phyloP scores from a whole-genome alignment of 2,329 filamentous ascomycete species.

The Ciborinia camelliae region DNA sequence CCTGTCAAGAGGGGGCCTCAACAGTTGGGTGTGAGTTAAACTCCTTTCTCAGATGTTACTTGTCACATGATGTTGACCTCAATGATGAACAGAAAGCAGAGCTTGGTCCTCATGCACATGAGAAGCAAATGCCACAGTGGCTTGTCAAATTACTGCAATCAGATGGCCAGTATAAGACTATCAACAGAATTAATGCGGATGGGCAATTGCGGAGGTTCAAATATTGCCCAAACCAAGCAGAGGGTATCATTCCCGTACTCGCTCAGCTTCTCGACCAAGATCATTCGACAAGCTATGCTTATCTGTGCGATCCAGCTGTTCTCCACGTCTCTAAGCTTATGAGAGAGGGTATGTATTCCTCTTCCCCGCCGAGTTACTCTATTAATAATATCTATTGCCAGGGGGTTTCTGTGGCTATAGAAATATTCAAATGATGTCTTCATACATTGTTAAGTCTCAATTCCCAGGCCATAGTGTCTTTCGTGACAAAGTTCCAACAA shows the following conservation, averaged over 20 bases:
- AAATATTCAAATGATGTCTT: constrained; percentile 88
- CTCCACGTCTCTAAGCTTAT: constrained; percentile 78
- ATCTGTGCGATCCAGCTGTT: constrained; percentile 72
- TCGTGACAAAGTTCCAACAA: constrained; percentile 60
- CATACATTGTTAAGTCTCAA: constrained; percentile 64
- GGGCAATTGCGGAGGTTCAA: constrained; percentile 44
- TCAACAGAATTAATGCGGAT: constrained; percentile 47
- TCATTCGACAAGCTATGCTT: constrained; percentile 62
- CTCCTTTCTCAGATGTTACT: constrained; percentile 1
- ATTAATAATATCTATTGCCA: constrained; percentile 28
- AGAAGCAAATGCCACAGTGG: constrained; percentile 71
- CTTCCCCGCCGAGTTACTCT: constrained; percentile 1
- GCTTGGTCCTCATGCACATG: constrained; percentile 68
- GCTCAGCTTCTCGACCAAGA: constrained; percentile 63
- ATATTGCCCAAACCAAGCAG: constrained; percentile 45
- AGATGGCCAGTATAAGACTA: constrained; percentile 53
- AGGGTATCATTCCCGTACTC: constrained; percentile 60
- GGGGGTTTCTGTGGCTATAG: constrained; percentile 93
- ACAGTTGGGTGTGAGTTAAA: constrained; percentile 39
- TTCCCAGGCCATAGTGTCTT: constrained; percentile 60
- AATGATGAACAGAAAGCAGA: constrained; percentile 47
- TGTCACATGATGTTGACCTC: constrained; percentile 25
- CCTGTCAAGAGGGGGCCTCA: constrained; percentile 18
- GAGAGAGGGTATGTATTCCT: constrained; percentile 60
- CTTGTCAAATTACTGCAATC: constrained; percentile 59